Conservation (phyloP, 805 yeast species). For the Kluyveromyces starmeri region DNA sequence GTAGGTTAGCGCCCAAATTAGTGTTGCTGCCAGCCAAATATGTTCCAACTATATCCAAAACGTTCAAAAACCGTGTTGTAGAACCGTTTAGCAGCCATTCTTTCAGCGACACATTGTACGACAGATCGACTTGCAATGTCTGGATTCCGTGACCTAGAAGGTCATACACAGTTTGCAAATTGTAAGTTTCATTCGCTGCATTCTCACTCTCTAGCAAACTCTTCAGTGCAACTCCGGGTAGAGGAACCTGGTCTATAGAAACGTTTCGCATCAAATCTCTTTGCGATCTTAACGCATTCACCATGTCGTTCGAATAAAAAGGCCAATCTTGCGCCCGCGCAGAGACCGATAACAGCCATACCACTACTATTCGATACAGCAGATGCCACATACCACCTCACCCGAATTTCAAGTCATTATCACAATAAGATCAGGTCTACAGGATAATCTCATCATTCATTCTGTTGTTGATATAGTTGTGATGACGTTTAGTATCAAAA, state of each 20-base stretch:
- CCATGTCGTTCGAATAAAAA: constrained; percentile 21
- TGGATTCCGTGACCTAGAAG: constrained; percentile 39
- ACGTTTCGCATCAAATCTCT: constrained; percentile 37
- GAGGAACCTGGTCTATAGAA: constrained; percentile 33
- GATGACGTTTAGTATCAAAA: too few species aligned
- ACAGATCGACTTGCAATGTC: constrained; percentile 43
- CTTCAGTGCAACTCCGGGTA: constrained; percentile 34
- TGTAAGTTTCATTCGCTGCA: constrained; percentile 26
- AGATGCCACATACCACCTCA: too few species aligned
- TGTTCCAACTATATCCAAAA: constrained; percentile 24
- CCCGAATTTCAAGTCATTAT: too few species aligned
- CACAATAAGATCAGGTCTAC: too few species aligned
- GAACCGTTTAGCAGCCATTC: constrained; percentile 19
- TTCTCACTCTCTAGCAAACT: constrained; percentile 25
- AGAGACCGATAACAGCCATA: not conserved
- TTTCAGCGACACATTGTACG: constrained; percentile 40
- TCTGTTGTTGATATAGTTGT: too few species aligned
- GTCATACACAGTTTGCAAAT: constrained; percentile 22
- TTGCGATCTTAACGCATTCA: constrained; percentile 36
- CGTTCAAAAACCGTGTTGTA: constrained; percentile 16
- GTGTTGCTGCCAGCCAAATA: constrained; percentile 38
- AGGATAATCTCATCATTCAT: too few species aligned
- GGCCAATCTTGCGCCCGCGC: constrained; percentile 17
- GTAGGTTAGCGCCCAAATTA: constrained; percentile 36
- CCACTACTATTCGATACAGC: too few species aligned